phyloP scores from a whole-genome alignment of 2,329 filamentous ascomycete genomes.

The Apiospora malaysiana region DNA sequence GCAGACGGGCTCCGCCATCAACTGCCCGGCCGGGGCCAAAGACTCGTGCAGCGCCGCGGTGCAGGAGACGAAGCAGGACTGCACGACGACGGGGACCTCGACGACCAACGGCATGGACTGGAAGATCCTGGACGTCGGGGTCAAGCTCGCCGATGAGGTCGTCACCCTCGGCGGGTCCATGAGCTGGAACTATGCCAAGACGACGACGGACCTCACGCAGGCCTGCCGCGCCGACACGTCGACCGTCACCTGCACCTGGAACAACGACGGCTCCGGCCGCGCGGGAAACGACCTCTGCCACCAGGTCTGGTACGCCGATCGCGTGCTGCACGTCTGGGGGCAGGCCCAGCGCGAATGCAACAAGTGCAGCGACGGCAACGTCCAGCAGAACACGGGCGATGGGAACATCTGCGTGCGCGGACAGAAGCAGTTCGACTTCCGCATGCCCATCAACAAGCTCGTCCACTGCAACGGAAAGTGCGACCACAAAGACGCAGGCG shows the following conservation, averaged over 20 bases:
- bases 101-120: conserved; percentile 1
- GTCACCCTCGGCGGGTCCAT: not conserved
- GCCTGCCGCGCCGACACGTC: not conserved
- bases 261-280: not conserved
- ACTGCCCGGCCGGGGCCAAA: not conserved
- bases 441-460: conserved; percentile 2
- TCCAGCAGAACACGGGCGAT: conserved; percentile 1
- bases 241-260: not conserved
- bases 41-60: not conserved
- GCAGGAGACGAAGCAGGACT: not conserved
- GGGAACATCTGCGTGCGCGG: conserved; percentile 2
- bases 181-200: not conserved
- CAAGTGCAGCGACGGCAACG: not conserved
- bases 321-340: not conserved
- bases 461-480: not conserved
- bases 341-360: not conserved
- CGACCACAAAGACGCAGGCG: no score
- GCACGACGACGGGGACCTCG: not conserved
- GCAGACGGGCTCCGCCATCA: not conserved
- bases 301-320: conserved; percentile 8
- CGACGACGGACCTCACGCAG: not conserved
- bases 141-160: not conserved
- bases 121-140: not conserved
- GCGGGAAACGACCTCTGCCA: not conserved
- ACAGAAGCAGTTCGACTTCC: not conserved